Base-by-base conservation (phyloP, 257 asterid genomes). In the Solanum gandarillasii region DNA sequence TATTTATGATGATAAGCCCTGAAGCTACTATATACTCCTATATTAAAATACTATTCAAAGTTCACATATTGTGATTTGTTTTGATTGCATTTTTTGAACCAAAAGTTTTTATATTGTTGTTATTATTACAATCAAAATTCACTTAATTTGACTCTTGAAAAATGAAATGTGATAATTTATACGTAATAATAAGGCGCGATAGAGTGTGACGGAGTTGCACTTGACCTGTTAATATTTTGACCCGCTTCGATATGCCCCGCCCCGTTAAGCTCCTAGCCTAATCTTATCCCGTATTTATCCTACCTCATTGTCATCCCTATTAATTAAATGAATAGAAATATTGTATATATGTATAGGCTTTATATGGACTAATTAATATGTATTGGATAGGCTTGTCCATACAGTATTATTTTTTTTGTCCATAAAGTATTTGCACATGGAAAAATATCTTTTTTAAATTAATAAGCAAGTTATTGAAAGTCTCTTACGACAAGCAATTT, bases 201-300 rank as follows among this genome's bases (percentile, higher is more conserved):
- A 0, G 67, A 9, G 5, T 1, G 5, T 8, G 12, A 48, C 8
- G 3, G 21, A 48, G 5, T 21, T 58, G 27, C 10, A 58, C 12
- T 58, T 20, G 3, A 20, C 67, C 12, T 58, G 12, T 20, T 21
- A 20, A 58, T 21, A 20, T 21, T 21, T 58, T 58, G 13, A 20
- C 5, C 25, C 11, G 5, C n/a, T 3, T 55, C 1, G 10, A 7
- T 7, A 1, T 52, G 0, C 25, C 25, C 25, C 4, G 9, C 2
- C 25, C 5, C 1, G 0, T 20, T 58, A 58, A 55, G 0, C 23
- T 58, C n/a, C 2, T 21, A 3, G 1, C 12, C 67, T 3, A 1
- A 8, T 1, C 12, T 0, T 58, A 21, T 20, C 2, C 1, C 11
- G 5, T 58, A 58, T 58, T 21, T 58, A 0, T 58, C 12, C 12